A percentile compares a stretch with the other conserved stretches of the same genome.
These are phyloP conservation scores for Amanita rimosa DNA, from an alignment of 768 basidiomycete genomes.

Conservation along the genomic window DNA sequence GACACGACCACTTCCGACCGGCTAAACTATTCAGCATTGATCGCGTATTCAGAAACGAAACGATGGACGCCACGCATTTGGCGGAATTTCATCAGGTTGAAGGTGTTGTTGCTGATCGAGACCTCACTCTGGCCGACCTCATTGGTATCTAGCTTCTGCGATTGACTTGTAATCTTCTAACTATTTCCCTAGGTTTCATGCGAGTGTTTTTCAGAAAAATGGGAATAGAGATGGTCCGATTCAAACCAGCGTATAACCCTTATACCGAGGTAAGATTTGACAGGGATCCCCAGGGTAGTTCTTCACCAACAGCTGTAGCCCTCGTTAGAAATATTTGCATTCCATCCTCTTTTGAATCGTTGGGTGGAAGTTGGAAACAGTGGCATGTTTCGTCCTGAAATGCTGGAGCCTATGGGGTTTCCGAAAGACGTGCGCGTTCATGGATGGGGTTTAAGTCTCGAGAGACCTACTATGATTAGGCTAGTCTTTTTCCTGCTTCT, in stretches of 20 bases:
- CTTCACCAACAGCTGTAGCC: slow-evolving; percentile 37
- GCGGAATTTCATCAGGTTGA: slow-evolving; percentile 99
- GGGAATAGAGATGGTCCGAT: slow-evolving; percentile 87
- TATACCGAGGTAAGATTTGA: slow-evolving; percentile 70
- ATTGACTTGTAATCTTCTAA: background rate
- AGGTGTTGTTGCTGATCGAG: slow-evolving; percentile 93
- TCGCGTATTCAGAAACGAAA: slow-evolving; percentile 97
- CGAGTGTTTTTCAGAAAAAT: slow-evolving; percentile 96
- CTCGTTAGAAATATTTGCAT: slow-evolving; percentile 96
- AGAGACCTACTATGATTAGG: slow-evolving; percentile 99
- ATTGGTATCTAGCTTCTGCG: slow-evolving; percentile 49
- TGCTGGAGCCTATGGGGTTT: slow-evolving; percentile 98
- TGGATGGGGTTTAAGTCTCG: slow-evolving; percentile 92
- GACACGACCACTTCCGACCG: slow-evolving; percentile 73
- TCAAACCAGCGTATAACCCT: slow-evolving; percentile 99
- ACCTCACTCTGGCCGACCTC: slow-evolving; percentile 86
- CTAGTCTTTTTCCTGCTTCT: slow-evolving; percentile 20
- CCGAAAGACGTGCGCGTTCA: slow-evolving; percentile 94
- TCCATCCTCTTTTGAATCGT: slow-evolving; percentile 85
- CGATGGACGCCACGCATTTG: slow-evolving; percentile 95
- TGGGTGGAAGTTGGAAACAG: slow-evolving; percentile 99
- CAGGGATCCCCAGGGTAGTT: background rate
- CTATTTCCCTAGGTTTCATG: slow-evolving; percentile 72
- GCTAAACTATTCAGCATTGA: slow-evolving; percentile 97
- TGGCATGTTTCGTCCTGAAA: slow-evolving; percentile 99